Evolutionary conservation across 768 basidiomycete species (phyloP).

Genomic region (Phanerochaete carnosa): DNA sequence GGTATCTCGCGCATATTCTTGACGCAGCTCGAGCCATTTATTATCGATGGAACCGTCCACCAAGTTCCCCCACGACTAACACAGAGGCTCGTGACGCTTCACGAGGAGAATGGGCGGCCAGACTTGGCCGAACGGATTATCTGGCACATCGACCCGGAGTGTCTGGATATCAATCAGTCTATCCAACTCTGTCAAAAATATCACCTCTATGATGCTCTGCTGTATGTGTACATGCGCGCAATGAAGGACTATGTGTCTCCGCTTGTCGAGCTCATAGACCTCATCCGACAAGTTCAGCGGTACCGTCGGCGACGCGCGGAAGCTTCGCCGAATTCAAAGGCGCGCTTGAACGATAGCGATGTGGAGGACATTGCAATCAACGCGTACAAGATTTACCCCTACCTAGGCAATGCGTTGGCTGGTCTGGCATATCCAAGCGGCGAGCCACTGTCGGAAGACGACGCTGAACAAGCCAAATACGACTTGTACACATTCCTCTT

Average conservation of each 20-base stretch:
- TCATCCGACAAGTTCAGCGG: conserved; percentile 68
- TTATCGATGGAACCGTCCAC: conserved; percentile 70
- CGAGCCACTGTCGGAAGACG: conserved; percentile 60
- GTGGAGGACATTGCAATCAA: conserved; percentile 62
- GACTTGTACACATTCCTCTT: conserved; percentile 82
- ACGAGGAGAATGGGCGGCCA: conserved; percentile 66
- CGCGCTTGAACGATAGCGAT: conserved; percentile 29
- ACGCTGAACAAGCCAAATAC: conserved; percentile 65
- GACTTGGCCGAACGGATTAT: conserved; percentile 86
- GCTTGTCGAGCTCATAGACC: conserved; percentile 75
- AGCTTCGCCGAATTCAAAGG: conserved; percentile 23
- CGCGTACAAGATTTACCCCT: conserved; percentile 91
- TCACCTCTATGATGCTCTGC: conserved; percentile 87
- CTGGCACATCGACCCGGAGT: conserved; percentile 92
- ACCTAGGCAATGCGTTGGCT: conserved; percentile 74
- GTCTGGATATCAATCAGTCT: conserved; percentile 91
- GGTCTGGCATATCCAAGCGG: conserved; percentile 88
- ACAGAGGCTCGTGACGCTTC: conserved; percentile 75
- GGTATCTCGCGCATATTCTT: conserved; percentile 88
- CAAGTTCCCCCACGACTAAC: conserved; percentile 85
- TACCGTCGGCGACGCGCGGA: conserved; percentile 39
- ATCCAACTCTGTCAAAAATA: conserved; percentile 81
- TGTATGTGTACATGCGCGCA: conserved; percentile 90
- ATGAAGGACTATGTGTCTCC: conserved; percentile 88
- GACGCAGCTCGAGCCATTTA: conserved; percentile 73